Conservation (phyloP, 345 rosid species). For the Acer saccharum region DNA sequence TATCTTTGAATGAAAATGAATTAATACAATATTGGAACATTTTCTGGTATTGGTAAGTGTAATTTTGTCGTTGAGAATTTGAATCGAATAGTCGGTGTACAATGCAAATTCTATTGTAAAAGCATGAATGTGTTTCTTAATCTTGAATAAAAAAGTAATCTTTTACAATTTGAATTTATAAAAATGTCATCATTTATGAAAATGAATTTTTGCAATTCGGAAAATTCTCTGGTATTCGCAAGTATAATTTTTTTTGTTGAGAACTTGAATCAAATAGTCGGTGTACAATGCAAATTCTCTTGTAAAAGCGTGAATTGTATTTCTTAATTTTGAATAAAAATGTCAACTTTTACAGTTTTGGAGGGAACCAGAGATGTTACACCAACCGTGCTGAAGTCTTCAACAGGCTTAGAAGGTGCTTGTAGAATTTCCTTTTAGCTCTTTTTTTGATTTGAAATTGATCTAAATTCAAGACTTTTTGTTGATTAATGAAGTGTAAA, state of each 20-base stretch:
- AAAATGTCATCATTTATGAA: too few relatives aligned
- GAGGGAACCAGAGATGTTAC: constrained; percentile 87
- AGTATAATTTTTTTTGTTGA: not conserved
- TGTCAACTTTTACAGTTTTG: constrained; percentile 50
- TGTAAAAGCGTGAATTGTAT: not conserved
- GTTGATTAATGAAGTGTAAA: not conserved
- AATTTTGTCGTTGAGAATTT: too few relatives aligned
- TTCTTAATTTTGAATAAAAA: not conserved
- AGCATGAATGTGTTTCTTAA: too few relatives aligned
- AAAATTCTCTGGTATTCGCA: too few relatives aligned
- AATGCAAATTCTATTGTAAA: too few relatives aligned
- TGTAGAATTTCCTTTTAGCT: not conserved
- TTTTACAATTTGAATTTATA: too few relatives aligned
- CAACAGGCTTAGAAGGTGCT: constrained; percentile 86
- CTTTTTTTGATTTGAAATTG: constrained; percentile 1
- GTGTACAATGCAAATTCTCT: not conserved
- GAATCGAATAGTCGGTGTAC: too few relatives aligned
- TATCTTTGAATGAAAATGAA: not conserved
- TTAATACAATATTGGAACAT: too few relatives aligned
- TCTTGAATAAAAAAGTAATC: too few relatives aligned
- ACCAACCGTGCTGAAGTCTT: constrained; percentile 68
- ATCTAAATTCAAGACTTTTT: not conserved
- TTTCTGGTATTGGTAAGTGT: too few relatives aligned
- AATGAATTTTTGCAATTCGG: too few relatives aligned
- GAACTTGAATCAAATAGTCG: not conserved